Conservation (phyloP, 2,329 filamentous ascomycete genomes). For the Calycina marina region DNA sequence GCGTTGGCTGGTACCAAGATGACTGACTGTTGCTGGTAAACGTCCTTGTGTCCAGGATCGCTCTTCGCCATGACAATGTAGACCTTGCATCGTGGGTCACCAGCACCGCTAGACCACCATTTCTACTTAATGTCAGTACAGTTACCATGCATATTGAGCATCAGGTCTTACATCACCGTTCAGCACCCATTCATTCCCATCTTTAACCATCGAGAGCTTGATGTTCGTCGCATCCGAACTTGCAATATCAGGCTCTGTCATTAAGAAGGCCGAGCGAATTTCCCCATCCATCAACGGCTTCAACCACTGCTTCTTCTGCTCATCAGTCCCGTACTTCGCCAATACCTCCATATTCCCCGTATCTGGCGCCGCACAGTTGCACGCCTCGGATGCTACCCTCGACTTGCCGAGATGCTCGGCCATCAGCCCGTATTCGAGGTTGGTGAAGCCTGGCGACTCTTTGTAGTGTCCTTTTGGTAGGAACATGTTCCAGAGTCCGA, state of each 20-base stretch:
- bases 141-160: no score
- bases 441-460: constrained; percentile 86
- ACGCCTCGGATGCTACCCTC: constrained; percentile 66
- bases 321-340: constrained; percentile 77
- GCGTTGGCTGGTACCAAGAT: constrained; percentile 71
- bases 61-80: constrained; percentile 97
- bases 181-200: constrained; percentile 79
- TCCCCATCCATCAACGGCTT: constrained; percentile 67
- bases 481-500: constrained; percentile 98
- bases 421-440: constrained; percentile 96
- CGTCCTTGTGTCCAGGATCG: constrained; percentile 57
- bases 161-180: constrained; percentile 70
- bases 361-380: constrained; percentile 81
- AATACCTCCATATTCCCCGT: constrained; percentile 94
- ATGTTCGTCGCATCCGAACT: constrained; percentile 92
- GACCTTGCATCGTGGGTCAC: constrained; percentile 80
- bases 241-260: constrained; percentile 84
- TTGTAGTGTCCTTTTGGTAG: constrained; percentile 88
- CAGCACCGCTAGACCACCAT: constrained; percentile 98
- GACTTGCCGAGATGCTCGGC: constrained; percentile 90
- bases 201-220: constrained; percentile 63
- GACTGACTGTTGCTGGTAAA: constrained; percentile 87
- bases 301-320: constrained; percentile 75
- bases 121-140: constrained; percentile 43
- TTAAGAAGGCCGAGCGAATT: constrained; percentile 81